A percentile compares a stretch with the other conserved stretches of the same genome.
phyloP scores from a whole-genome alignment of 2,329 filamentous ascomycete species.

The Trichoderma pleuroti region DNA sequence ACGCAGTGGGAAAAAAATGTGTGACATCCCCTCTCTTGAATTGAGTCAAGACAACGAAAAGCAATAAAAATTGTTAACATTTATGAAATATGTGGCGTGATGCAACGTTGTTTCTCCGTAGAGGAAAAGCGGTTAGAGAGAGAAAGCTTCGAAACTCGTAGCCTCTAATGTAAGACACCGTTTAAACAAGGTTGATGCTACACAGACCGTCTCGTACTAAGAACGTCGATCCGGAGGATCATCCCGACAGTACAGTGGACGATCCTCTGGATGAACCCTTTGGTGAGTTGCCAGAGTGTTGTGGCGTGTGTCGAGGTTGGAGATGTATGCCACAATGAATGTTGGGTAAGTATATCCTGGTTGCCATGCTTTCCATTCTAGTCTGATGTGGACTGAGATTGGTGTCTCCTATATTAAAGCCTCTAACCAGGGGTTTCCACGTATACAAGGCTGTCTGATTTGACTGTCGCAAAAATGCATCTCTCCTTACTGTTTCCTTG shows the following conservation, averaged over 20 bases:
- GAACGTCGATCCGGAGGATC: background rate
- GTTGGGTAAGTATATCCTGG: background rate
- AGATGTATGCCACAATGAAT: background rate
- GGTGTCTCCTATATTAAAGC: background rate
- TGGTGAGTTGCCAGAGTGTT: background rate
- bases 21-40: conserved; percentile 42
- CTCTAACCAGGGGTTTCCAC: background rate
- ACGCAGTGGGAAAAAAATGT: conserved; percentile 26
- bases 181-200: background rate
- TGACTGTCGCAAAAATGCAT: too few relatives aligned
- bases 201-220: background rate
- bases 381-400: background rate
- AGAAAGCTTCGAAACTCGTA: background rate
- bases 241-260: background rate
- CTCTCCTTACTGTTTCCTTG: background rate
- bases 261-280: background rate
- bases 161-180: background rate
- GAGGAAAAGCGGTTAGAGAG: background rate
- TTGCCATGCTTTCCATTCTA: background rate
- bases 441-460: background rate
- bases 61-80: conserved; percentile 17
- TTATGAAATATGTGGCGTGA: background rate
- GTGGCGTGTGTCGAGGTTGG: background rate
- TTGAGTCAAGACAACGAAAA: conserved; percentile 24
- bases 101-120: background rate